phyloP scores from a whole-genome alignment of 23 red algal genomes.

The Gracilaria gracilis region DNA sequence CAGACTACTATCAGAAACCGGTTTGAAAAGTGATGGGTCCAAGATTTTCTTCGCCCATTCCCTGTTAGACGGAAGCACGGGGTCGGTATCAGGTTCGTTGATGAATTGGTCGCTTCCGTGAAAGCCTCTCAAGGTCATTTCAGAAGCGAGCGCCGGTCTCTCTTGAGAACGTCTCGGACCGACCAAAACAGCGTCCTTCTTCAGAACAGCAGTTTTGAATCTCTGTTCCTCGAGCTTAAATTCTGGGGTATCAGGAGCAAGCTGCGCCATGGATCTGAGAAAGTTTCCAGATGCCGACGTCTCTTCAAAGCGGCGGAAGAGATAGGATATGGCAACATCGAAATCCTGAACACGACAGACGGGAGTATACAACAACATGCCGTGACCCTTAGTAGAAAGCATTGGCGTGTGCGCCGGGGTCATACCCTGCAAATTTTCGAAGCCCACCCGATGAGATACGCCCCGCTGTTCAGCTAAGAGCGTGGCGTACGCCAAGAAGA shows the following conservation, averaged over 20 bases:
- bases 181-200: constrained; percentile 30
- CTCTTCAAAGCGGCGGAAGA: constrained; percentile 69
- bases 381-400: constrained; percentile 36
- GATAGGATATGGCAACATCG: constrained; percentile 64
- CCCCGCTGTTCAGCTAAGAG: constrained; percentile 48
- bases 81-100: constrained; percentile 72
- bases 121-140: constrained; percentile 42
- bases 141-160: constrained; percentile 34
- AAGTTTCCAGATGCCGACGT: constrained; percentile 47
- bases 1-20: constrained; percentile 3
- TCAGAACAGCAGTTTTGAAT: constrained; percentile 31
- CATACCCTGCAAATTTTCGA: constrained; percentile 72
- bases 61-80: constrained; percentile 30
- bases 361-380: constrained; percentile 73
- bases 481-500: constrained; percentile 54
- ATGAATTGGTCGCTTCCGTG: neutral
- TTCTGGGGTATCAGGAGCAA: constrained; percentile 21
- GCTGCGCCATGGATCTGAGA: constrained; percentile 39
- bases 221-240: constrained; percentile 52
- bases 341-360: constrained; percentile 60
- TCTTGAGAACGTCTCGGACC: constrained; percentile 38
- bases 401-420: constrained; percentile 57
- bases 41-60: constrained; percentile 56
- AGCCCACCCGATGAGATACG: constrained; percentile 42
- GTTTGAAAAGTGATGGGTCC: constrained; percentile 17